Evolutionary conservation across 2,329 filamentous ascomycete species (phyloP), one percentile per base, ranked within the genome.

Genomic region (Incumbomyces delicatus): DNA sequence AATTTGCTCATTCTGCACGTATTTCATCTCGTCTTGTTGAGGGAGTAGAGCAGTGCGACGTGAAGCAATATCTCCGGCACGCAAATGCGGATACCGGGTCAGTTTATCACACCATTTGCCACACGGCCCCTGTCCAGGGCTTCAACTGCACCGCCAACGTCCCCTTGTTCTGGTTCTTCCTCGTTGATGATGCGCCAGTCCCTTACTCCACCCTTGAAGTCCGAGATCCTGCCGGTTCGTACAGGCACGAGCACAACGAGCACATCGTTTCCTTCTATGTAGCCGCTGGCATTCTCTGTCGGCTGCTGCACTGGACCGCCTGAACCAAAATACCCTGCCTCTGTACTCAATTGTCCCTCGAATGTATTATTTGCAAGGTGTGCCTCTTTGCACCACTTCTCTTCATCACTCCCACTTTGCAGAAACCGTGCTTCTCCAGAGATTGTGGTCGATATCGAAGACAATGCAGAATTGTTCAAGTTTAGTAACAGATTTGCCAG

Each of bases 331-430:
- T 68, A 50, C 58, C 66, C 49, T 57, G 68, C 63, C 50, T 73
- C 71, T 50, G 80, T 76, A 44, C 49, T 49, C 2, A 53, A 63
- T 49, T 72, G 68, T 30, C 70, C 68, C 37, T 81, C 81, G 58
- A 94, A 94, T 0, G 87, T 94, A 64, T 96, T 95, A 67, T 95
- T 94, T 58, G 87, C 87, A 54, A 95, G 68, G 70, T 98, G 92
- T 58, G 80, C 76, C 53, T 83, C 78, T 59, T 83, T 83, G 64
- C 86, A 95, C 75, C 83, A 96, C 43, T 68, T 70, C 66, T 96
- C 92, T 62, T 95, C 85, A 13, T 87, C 83, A 2, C 82, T 85
- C 0, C 84, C 87, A 4, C 71, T 63, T 1, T 81, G 73, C 12
- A 94, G 75, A 31, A 96, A 74, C 30, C 78, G 72, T 1, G 92